A percentile compares a stretch with the other conserved stretches of the same genome.
phyloP scores from a whole-genome alignment of 768 basidiomycete genomes.

The Phaeotremella fagi region DNA sequence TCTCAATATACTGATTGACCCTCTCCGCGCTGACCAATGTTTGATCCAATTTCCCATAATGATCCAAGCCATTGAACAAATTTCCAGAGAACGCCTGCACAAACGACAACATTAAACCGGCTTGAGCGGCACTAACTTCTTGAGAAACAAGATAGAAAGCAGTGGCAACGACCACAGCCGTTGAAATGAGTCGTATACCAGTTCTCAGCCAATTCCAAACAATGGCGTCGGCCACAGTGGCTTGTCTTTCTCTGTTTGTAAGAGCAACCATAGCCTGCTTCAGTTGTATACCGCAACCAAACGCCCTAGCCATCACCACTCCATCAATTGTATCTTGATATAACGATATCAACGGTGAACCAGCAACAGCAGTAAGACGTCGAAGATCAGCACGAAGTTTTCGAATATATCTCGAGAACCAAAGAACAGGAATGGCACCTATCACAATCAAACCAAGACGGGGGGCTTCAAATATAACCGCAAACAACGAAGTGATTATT shows the following conservation, averaged over 20 bases:
- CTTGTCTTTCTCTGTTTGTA: slow-evolving; percentile 31
- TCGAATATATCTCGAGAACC: slow-evolving; percentile 1
- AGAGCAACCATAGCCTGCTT: slow-evolving; percentile 15
- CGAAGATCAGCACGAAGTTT: slow-evolving; percentile 37
- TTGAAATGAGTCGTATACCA: slow-evolving; percentile 22
- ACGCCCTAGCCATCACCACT: slow-evolving; percentile 38
- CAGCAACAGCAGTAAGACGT: slow-evolving; percentile 22
- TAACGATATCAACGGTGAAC: slow-evolving; percentile 29
- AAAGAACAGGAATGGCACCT: neutral
- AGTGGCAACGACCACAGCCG: slow-evolving; percentile 32
- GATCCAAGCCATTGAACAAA: slow-evolving; percentile 29
- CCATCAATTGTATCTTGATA: slow-evolving; percentile 42
- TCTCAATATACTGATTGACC: slow-evolving; percentile 38
- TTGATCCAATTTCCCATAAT: slow-evolving; percentile 35
- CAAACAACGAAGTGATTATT: neutral
- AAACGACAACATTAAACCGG: slow-evolving; percentile 43
- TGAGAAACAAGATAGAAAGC: slow-evolving; percentile 33
- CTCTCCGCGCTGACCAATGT: slow-evolving; percentile 47
- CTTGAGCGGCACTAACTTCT: slow-evolving; percentile 27
- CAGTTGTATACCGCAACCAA: slow-evolving; percentile 24
- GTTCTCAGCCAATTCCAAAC: slow-evolving; percentile 35
- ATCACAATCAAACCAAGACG: neutral
- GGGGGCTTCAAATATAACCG: neutral
- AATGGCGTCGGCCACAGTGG: slow-evolving; percentile 21
- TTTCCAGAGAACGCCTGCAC: slow-evolving; percentile 31